Evolutionary conservation across 2,329 filamentous ascomycete species (phyloP), one percentile per base, ranked within the genome.

Genomic region (Verticillium dahliae): DNA sequence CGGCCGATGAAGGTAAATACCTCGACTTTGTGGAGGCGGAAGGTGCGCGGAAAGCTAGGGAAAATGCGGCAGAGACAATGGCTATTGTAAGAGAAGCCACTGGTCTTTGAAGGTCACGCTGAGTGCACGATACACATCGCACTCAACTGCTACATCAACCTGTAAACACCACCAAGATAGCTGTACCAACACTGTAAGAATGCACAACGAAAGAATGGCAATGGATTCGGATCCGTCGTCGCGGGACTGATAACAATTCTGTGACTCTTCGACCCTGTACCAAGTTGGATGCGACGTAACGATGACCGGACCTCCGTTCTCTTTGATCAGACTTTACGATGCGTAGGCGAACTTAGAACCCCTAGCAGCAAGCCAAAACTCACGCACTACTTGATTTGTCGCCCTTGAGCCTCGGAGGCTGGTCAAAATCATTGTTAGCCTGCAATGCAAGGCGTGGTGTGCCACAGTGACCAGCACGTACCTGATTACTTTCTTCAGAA

Each of bases 291-390:
- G 27, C 5, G 27, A 31, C 5, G 4, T 4, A 5, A 31, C 27
- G 27, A 31, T 31, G 27, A 31, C 27, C 27, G 27, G 27, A 31
- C 2, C 27, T 31, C 27, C 27, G 27, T 31, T 31, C 27, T 55
- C 54, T 27, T 31, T 4, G 45, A 22, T 6, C 7, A 27, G 18
- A 10, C 45, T 18, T 59, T 67, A 87, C 55, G 85, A 86, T 57
- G 78, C 81, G 72, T 88, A 88, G 9, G 84, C 78, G 72, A 87
- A 88, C 67, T 78, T 85, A 0, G 81, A 80, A 6, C 84, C 84
- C 63, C 89, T 79, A 64, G 87, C 88, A 2, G 81, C 79, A n/a
- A 90, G 74, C 86, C 88, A 92, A 69, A 92, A 92, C 35, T 90
- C 87, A 62, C 85, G 82, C 3, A 91, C 84, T 1, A 90, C 79